Conservation (phyloP, 495 filamentous ascomycete genomes). For the Barbatosphaeria neglecta region DNA sequence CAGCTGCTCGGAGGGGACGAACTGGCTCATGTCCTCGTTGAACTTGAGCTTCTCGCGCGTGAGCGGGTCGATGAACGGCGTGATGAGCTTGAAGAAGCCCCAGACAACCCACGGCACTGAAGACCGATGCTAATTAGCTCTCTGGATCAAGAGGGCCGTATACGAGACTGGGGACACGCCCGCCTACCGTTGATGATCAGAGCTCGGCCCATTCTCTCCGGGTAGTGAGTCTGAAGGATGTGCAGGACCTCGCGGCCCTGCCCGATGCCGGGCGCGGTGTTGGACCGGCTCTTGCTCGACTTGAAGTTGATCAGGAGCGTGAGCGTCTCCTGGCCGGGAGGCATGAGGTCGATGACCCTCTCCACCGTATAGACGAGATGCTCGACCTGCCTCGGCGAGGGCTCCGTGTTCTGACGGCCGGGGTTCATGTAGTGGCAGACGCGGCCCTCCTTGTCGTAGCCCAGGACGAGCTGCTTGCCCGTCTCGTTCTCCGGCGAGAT, state of each 20-base stretch:
- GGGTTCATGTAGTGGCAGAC: conserved; percentile 86
- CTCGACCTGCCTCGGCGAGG: conserved; percentile 80
- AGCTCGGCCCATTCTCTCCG: conserved; percentile 80
- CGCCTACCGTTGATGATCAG: conserved; percentile 71
- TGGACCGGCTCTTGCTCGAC: conserved; percentile 49
- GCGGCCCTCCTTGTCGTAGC: conserved; percentile 72
- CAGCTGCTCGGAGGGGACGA: conserved; percentile 68
- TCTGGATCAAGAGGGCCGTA: background rate
- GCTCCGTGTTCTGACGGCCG: conserved; percentile 81
- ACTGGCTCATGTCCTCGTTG: conserved; percentile 71
- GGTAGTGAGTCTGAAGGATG: conserved; percentile 91
- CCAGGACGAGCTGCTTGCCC: conserved; percentile 81
- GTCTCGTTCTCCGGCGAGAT: conserved; percentile 89
- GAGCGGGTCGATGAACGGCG: conserved; percentile 86
- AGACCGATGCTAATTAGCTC: conserved; percentile 3
- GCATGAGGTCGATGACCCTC: conserved; percentile 76
- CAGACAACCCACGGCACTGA: conserved; percentile 77
- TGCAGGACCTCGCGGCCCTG: conserved; percentile 68
- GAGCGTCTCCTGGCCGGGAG: conserved; percentile 71
- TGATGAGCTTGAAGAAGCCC: conserved; percentile 91
- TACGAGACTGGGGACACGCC: background rate
- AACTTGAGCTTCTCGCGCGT: conserved; percentile 90
- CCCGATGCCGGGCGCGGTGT: conserved; percentile 62
- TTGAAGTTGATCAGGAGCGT: conserved; percentile 84
- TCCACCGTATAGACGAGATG: conserved; percentile 95